Base-by-base conservation (phyloP, 2,329 filamentous ascomycete species). In the Metarhizium humberi region DNA sequence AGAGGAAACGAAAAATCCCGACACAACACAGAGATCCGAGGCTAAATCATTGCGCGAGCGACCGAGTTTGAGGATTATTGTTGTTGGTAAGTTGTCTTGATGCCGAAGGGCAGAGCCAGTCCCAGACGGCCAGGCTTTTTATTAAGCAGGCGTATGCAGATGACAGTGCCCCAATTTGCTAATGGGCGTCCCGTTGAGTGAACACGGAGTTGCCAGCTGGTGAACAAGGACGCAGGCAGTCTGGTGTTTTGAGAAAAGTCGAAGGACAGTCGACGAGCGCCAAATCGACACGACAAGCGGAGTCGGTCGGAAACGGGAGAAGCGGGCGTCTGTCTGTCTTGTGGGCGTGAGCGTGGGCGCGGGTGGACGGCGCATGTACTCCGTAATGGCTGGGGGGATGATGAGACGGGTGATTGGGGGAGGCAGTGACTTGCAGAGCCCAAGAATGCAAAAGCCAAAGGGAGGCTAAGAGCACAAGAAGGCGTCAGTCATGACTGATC, bases 251-350 rank as follows among this genome's bases (percentile, higher is more conserved):
- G 45, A 20, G 36, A 30, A 34, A 45, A 53, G 40, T 10, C 20
- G 46, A 20, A 52, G 14, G 18, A 43, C 49, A 25, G 50, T 52
- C n/a, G 43, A 49, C 42, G 8, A 49, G 32, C 4, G 6, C 38
- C 20, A 20, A 40, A 20, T 16, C 51, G 8, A 50, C 18, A 52
- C 51, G 16, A 52, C 18, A 38, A 54, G 52, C 52, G 49, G 55
- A 56, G 55, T 52, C 49, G n/a, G 52, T 52, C 34, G 43, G 42
- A 20, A 16, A 42, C 25, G 45, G 13, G 50, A 30, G 29, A 46
- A 29, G 34, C 10, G 25, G 43, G 25, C 20, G 25, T 13, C 6
- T 20, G 42, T 14, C 10, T 16, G n/a, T 43, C 25, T 25, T 6
- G 45, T 30, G 20, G 42, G 42, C 42, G 42, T 34, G 43, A 25